Conservation (phyloP, 768 basidiomycete genomes). For the Cubamyces sp. region DNA sequence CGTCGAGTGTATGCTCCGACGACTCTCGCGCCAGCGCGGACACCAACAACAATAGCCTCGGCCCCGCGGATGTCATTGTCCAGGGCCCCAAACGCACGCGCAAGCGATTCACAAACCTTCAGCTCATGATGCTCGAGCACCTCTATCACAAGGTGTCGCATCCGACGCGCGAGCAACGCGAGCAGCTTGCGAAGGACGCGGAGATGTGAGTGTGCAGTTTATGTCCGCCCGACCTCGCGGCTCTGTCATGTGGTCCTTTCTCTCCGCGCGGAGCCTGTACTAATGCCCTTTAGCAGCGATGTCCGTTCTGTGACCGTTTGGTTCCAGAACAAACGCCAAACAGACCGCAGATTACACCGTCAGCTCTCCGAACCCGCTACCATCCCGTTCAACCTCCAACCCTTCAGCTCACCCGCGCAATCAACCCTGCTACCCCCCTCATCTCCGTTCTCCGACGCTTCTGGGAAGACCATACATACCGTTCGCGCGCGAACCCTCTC, state of each 20-base stretch:
- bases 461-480: conserved; percentile 26
- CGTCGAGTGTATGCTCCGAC: conserved; percentile 59
- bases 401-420: conserved; percentile 7
- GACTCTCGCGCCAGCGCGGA: conserved; percentile 35
- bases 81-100: conserved; percentile 52
- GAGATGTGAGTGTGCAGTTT: conserved; percentile 56
- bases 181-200: conserved; percentile 60
- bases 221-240: neutral
- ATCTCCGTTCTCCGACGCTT: conserved; percentile 24
- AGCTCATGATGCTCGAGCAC: conserved; percentile 74
- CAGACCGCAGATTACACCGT: conserved; percentile 34
- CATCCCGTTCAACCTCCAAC: neutral
- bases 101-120: conserved; percentile 68
- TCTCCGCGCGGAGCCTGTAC: neutral
- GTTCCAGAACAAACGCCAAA: conserved; percentile 44
- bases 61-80: conserved; percentile 33
- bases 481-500: conserved; percentile 18
- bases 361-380: conserved; percentile 17
- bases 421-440: conserved; percentile 12
- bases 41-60: conserved; percentile 35
- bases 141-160: conserved; percentile 74
- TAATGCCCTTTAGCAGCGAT: conserved; percentile 20
- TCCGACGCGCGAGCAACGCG: conserved; percentile 75
- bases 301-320: conserved; percentile 39
- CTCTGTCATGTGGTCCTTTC: neutral